A percentile compares a stretch with the other conserved stretches of the same genome.
phyloP scores from a whole-genome alignment of 768 basidiomycete species.

The Trametes gibbosa region DNA sequence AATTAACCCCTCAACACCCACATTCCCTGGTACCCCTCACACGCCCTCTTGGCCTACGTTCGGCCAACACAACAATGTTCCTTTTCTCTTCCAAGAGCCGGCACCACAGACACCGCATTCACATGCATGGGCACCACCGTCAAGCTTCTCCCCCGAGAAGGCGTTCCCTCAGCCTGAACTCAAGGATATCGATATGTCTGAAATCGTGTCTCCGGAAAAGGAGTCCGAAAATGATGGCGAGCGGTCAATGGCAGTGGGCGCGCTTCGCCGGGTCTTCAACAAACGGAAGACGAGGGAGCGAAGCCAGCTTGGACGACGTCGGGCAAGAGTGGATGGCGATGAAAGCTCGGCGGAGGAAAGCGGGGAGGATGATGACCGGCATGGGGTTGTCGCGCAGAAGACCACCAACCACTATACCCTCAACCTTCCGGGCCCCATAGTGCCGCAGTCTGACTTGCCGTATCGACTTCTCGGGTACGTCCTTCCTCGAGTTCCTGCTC shows the following conservation, averaged over 20 bases:
- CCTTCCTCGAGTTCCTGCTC: not conserved
- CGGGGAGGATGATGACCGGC: constrained; percentile 47
- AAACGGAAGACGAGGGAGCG: constrained; percentile 47
- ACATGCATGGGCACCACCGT: constrained; percentile 66
- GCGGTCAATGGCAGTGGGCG: constrained; percentile 63
- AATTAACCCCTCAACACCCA: constrained; percentile 37
- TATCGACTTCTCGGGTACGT: constrained; percentile 81
- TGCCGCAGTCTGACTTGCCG: constrained; percentile 62
- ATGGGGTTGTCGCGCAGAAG: constrained; percentile 45
- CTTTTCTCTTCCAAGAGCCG: constrained; percentile 67
- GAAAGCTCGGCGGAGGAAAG: constrained; percentile 38
- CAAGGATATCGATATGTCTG: constrained; percentile 74
- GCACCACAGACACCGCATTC: constrained; percentile 40
- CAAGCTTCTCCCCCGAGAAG: constrained; percentile 54
- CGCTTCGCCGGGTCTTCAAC: constrained; percentile 61
- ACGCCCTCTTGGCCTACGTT: constrained; percentile 47
- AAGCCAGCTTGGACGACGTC: constrained; percentile 16
- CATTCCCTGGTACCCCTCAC: constrained; percentile 34
- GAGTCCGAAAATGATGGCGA: constrained; percentile 33
- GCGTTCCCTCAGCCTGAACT: constrained; percentile 58
- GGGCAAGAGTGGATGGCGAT: constrained; percentile 19
- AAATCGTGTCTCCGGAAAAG: constrained; percentile 28
- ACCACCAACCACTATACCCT: constrained; percentile 82
- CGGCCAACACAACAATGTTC: constrained; percentile 63
- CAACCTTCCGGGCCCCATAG: constrained; percentile 65